These are phyloP conservation scores for Agroathelia rolfsii DNA, from an alignment of 1,284 basidiomycete species.

Conservation along the genomic window DNA sequence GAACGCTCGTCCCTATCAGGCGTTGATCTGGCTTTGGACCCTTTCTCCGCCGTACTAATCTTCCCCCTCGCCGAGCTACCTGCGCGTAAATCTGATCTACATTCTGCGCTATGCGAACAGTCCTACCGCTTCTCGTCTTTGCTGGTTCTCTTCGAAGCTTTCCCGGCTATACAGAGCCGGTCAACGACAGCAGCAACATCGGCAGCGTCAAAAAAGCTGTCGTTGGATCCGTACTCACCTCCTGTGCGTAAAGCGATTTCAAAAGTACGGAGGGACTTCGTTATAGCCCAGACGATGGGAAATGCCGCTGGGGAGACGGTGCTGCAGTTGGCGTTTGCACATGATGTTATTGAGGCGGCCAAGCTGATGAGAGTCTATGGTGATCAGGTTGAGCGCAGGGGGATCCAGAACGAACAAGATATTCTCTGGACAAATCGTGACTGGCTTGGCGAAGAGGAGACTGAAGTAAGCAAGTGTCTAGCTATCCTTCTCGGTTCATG, in stretches of 20 bases:
- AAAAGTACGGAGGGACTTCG: conserved; percentile 50
- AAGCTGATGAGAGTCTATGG: conserved; percentile 43
- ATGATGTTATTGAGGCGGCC: conserved; percentile 47
- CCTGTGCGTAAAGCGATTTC: conserved; percentile 56
- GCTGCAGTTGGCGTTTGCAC: conserved; percentile 50
- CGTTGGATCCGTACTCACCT: conserved; percentile 37
- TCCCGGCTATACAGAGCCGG: conserved; percentile 23
- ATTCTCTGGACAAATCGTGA: conserved; percentile 45
- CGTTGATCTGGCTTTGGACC: conserved; percentile 49
- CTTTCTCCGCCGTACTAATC: conserved; percentile 46
- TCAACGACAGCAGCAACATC: conserved; percentile 15
- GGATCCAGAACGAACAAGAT: conserved; percentile 25
- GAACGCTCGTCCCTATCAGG: conserved; percentile 49
- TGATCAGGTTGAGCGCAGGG: conserved; percentile 36
- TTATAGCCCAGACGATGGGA: conserved; percentile 46
- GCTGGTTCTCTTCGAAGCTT: conserved; percentile 57
- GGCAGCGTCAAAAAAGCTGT: conserved; percentile 15
- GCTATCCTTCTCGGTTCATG: not conserved
- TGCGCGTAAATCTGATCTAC: conserved; percentile 32
- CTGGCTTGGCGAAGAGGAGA: conserved; percentile 49
- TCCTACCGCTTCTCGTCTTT: conserved; percentile 52
- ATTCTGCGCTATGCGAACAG: conserved; percentile 27
- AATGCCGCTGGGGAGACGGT: conserved; percentile 30
- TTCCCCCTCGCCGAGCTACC: conserved; percentile 48
- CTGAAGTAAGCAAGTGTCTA: conserved; percentile 31